Evolutionary conservation across 1,139 yeast species (phyloP).

Genomic region (Magnusiomyces magnusii): DNA sequence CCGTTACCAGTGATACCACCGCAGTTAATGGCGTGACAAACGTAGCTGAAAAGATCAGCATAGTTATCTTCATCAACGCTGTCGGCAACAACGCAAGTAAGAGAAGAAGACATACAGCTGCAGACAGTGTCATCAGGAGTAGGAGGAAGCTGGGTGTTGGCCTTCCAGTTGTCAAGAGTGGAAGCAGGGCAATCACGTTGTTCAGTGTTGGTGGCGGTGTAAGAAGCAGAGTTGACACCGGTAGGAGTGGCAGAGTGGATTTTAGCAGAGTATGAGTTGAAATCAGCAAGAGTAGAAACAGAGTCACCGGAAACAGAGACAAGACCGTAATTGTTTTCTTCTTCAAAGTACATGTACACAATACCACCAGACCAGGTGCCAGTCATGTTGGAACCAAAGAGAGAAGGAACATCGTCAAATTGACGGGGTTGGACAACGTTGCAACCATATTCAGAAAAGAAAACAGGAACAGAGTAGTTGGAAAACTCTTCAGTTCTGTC

Average conservation of each 20-base stretch:
- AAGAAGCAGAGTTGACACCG: slow-evolving; percentile 65
- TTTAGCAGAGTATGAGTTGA: slow-evolving; percentile 47
- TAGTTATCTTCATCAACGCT: slow-evolving; percentile 44
- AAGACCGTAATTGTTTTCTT: slow-evolving; percentile 80
- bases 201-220: slow-evolving; percentile 47
- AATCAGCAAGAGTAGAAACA: slow-evolving; percentile 56
- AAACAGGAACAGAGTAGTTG: slow-evolving; percentile 64
- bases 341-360: slow-evolving; percentile 87
- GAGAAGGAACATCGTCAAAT: slow-evolving; percentile 61
- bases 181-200: slow-evolving; percentile 47
- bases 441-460: slow-evolving; percentile 93
- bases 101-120: slow-evolving; percentile 45
- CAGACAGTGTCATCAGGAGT: slow-evolving; percentile 58
- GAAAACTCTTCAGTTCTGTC: slow-evolving; percentile 62
- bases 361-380: slow-evolving; percentile 87
- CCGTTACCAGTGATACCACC: slow-evolving; percentile 7
- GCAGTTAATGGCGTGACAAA: slow-evolving; percentile 37
- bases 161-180: slow-evolving; percentile 44
- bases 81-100: slow-evolving; percentile 40
- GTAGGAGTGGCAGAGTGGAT: slow-evolving; percentile 51
- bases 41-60: slow-evolving; percentile 44
- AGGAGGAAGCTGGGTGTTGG: slow-evolving; percentile 54
- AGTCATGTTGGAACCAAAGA: slow-evolving; percentile 52
- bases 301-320: slow-evolving; percentile 40
- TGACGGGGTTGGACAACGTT: slow-evolving; percentile 59